Evolutionary conservation across 257 asterid species (phyloP), one percentile per base, ranked within the genome.

Genomic region (Euphrasia confusa): DNA sequence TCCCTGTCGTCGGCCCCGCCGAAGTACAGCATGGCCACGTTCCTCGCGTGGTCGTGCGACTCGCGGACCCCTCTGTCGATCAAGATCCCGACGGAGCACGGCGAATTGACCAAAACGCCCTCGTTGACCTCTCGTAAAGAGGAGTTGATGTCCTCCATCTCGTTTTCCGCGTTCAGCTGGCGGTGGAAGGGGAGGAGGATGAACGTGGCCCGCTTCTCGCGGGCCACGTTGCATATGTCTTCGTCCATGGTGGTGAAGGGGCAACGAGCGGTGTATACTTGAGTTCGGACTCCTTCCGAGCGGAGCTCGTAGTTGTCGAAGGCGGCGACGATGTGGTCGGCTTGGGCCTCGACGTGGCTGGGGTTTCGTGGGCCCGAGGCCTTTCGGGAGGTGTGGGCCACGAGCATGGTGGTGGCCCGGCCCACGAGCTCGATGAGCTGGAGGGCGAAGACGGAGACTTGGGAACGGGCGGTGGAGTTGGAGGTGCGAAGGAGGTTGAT

Each of bases 1-100:
- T 90, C 97, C n/a, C 95, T 79, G 40, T 90, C 96, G 52, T 90
- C 97, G 0, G 94, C 81, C 11, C 97, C 97, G 0, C 97, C 96
- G 4, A 90, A 90, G 67, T 61, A 90, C 2, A 90, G 56, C 67
- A 86, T 67, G 1, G 76, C 81, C 7, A 90, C 69, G 48, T 78
- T 82, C n/a, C 65, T 66, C 2, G 89, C 82, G 1, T 65, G 74
- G 47, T 78, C 78, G 0, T 74, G 73, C 0, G 74, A 13, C 54
- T 78, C 85, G 0, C 75, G 62, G 15, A 54, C 62, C 10, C 95
- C 95, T 33, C 90, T 76, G 49, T 85, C 90, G 2, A 87, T 66
- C 33, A 92, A 70, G 53, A 92, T 79, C 30, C 97, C 99, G 3
- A 92, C 96, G 0, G 97, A 84, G 76, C 99, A 92, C 5, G 97